These are phyloP conservation scores for Podaxis carcinomalis DNA, from an alignment of 768 basidiomycete genomes.

Conservation along the genomic window DNA sequence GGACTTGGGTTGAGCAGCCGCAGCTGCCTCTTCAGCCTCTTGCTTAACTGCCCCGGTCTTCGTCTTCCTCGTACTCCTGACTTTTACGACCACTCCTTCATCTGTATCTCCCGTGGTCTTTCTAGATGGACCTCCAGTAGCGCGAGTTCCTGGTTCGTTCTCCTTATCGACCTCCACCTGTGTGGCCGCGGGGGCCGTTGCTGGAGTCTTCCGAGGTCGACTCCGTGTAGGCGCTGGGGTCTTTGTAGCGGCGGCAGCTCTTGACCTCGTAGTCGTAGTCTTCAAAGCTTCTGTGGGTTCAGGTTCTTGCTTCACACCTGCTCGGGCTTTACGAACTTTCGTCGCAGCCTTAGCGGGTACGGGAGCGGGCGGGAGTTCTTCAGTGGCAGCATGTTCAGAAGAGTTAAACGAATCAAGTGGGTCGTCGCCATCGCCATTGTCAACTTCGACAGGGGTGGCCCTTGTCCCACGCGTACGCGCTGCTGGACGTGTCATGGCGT, in stretches of 20 bases:
- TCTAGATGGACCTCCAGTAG: conserved; percentile 15
- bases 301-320: conserved; percentile 17
- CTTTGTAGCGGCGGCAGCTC: conserved; percentile 10
- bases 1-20: conserved; percentile 19
- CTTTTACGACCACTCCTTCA: conserved; percentile 27
- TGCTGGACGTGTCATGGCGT: background rate
- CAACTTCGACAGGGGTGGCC: conserved; percentile 15
- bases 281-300: background rate
- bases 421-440: conserved; percentile 18
- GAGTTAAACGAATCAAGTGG: conserved; percentile 19
- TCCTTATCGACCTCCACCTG: conserved; percentile 34
- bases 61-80: conserved; percentile 31
- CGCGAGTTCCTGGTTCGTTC: conserved; percentile 24
- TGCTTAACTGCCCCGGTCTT: conserved; percentile 22
- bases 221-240: conserved; percentile 9
- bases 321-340: conserved; percentile 18
- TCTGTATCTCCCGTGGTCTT: conserved; percentile 21
- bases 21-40: conserved; percentile 17
- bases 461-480: conserved; percentile 15
- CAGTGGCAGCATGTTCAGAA: background rate
- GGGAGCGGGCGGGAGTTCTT: conserved; percentile 13
- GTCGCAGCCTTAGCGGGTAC: conserved; percentile 13
- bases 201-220: conserved; percentile 27
- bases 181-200: conserved; percentile 28
- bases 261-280: background rate